A percentile compares a stretch with the other conserved stretches of the same genome.
phyloP scores from a whole-genome alignment of 179 eudicot species.

The Beta corolliflora region DNA sequence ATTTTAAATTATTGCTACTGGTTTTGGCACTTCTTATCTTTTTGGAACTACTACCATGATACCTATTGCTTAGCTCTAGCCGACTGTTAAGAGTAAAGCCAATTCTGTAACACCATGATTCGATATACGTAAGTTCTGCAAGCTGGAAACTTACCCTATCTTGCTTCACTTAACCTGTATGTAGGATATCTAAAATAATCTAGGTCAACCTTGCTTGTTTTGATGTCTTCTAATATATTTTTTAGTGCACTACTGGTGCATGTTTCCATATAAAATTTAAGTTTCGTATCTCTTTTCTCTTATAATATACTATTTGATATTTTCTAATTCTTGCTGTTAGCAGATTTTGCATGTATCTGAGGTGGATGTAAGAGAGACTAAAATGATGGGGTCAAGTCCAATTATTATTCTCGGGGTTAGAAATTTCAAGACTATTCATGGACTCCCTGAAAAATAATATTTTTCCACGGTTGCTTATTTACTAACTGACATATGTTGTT shows the following conservation, averaged over 20 bases:
- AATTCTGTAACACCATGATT: neutral
- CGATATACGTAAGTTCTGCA: neutral
- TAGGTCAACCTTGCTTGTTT: neutral
- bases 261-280: neutral
- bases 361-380: slow-evolving; percentile 78
- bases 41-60: neutral
- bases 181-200: neutral
- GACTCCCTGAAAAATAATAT: neutral
- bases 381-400: slow-evolving; percentile 92
- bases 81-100: neutral
- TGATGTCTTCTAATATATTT: neutral
- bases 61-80: neutral
- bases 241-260: neutral
- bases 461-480: neutral
- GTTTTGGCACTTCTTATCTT: neutral
- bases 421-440: slow-evolving; percentile 1
- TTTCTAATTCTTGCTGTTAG: neutral
- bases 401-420: slow-evolving; percentile 70
- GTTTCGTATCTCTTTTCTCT: neutral
- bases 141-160: neutral
- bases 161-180: neutral
- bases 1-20: neutral
- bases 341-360: slow-evolving; percentile 93
- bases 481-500: slow-evolving; percentile 15
- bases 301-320: neutral